Evolutionary conservation across 306 rosid genomes (phyloP).

Genomic region (Trichosanthes cucumerina): DNA sequence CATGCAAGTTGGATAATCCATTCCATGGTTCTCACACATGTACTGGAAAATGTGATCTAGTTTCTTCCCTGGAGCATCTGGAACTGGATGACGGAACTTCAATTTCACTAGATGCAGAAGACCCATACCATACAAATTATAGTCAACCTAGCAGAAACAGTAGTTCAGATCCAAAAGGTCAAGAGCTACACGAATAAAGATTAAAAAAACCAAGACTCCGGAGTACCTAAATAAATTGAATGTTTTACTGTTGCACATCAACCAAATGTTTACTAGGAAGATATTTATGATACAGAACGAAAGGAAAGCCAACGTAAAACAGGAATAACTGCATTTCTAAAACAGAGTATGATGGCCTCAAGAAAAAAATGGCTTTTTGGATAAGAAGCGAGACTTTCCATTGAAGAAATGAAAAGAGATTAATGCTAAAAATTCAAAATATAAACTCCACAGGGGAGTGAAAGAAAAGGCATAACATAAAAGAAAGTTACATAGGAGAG

Average conservation of each 20-base stretch:
- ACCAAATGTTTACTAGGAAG: neutral
- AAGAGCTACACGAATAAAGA: neutral
- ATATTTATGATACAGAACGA: neutral
- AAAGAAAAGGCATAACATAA: no score
- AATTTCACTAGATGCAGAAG: slow-evolving; percentile 67
- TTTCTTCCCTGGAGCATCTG: slow-evolving; percentile 31
- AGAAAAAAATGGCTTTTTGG: neutral
- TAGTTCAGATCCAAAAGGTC: slow-evolving; percentile 1
- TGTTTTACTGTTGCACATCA: neutral
- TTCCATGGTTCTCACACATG: slow-evolving; percentile 14
- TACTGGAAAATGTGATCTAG: slow-evolving; percentile 21
- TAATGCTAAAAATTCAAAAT: no score
- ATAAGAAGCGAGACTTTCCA: no score
- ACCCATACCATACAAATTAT: slow-evolving; percentile 81
- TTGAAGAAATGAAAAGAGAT: no score
- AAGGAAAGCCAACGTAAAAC: neutral
- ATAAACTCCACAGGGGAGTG: no score
- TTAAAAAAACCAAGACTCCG: neutral
- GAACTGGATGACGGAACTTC: slow-evolving; percentile 69
- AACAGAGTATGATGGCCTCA: neutral
- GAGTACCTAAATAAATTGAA: neutral
- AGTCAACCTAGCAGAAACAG: slow-evolving; percentile 25
- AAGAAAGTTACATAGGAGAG: no score
- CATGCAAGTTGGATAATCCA: slow-evolving; percentile 27
- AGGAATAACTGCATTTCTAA: neutral